Evolutionary conservation across 1,284 basidiomycete species (phyloP).

Genomic region (Phenoliferia sp.): DNA sequence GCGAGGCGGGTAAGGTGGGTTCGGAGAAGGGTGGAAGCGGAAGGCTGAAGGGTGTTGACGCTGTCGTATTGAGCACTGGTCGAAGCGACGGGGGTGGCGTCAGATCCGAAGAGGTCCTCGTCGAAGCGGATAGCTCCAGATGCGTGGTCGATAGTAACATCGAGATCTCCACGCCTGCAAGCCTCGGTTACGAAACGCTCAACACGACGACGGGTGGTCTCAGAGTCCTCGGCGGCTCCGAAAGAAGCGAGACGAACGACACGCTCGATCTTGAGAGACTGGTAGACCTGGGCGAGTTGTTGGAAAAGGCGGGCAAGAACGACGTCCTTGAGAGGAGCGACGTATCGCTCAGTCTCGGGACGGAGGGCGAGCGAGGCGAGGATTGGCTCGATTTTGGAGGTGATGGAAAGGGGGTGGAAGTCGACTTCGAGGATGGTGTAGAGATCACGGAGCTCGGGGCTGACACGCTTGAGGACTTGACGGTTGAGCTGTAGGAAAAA

Average conservation of each 20-base stretch:
- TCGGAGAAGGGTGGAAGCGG: conserved; percentile 62
- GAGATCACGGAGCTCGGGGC: conserved; percentile 71
- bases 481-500: conserved; percentile 58
- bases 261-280: conserved; percentile 73
- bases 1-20: conserved; percentile 74
- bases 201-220: conserved; percentile 41
- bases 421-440: conserved; percentile 85
- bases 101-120: conserved; percentile 55
- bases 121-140: conserved; percentile 80
- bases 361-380: conserved; percentile 59
- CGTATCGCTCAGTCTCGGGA: conserved; percentile 58
- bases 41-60: conserved; percentile 57
- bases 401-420: conserved; percentile 90
- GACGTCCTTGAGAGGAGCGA: conserved; percentile 85
- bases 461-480: conserved; percentile 75
- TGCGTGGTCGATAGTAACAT: conserved; percentile 84
- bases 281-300: conserved; percentile 91
- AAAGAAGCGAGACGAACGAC: conserved; percentile 60
- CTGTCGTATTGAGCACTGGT: conserved; percentile 41
- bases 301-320: conserved; percentile 89
- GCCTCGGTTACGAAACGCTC: conserved; percentile 80
- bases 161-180: conserved; percentile 80
- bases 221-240: conserved; percentile 71
- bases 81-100: conserved; percentile 48
- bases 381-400: conserved; percentile 74